These are phyloP conservation scores for Cercospora berteroae DNA, from an alignment of 2,329 filamentous ascomycete species.

Conservation along the genomic window DNA sequence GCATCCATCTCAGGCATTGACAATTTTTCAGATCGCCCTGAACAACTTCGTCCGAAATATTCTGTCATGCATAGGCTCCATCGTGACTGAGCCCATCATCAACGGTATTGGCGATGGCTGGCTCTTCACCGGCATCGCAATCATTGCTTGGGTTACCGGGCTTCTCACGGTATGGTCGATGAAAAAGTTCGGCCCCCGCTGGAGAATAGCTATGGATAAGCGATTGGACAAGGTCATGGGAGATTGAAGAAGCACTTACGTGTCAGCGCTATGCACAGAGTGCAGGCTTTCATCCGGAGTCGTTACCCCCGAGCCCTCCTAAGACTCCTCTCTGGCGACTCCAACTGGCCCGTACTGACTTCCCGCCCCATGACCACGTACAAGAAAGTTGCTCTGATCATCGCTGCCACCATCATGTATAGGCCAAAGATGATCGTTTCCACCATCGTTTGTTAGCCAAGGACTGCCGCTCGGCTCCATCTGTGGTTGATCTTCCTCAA, in stretches of 20 bases:
- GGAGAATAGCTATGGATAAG: slow-evolving; percentile 36
- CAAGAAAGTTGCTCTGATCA: neutral
- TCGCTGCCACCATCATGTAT: neutral
- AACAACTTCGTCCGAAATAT: slow-evolving; percentile 83
- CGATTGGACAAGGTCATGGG: slow-evolving; percentile 28
- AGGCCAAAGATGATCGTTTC: neutral
- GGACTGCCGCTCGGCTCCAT: neutral
- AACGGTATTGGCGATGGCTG: slow-evolving; percentile 70
- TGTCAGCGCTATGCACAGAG: neutral
- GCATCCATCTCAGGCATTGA: neutral
- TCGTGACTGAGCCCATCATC: slow-evolving; percentile 70
- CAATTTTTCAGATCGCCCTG: slow-evolving; percentile 57
- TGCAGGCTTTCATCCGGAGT: neutral
- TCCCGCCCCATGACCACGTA: neutral
- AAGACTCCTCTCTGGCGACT: neutral
- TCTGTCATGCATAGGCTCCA: slow-evolving; percentile 67
- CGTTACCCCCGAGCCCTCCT: neutral
- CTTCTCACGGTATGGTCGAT: slow-evolving; percentile 35
- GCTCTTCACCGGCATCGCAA: slow-evolving; percentile 62
- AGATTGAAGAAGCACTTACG: slow-evolving; percentile 2
- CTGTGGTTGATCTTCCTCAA: neutral
- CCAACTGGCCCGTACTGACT: neutral
- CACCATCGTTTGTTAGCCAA: neutral
- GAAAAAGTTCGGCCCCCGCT: slow-evolving; percentile 36
- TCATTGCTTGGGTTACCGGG: slow-evolving; percentile 33